Conservation (phyloP, 495 filamentous ascomycete species). For the Neurospora tetraspora region DNA sequence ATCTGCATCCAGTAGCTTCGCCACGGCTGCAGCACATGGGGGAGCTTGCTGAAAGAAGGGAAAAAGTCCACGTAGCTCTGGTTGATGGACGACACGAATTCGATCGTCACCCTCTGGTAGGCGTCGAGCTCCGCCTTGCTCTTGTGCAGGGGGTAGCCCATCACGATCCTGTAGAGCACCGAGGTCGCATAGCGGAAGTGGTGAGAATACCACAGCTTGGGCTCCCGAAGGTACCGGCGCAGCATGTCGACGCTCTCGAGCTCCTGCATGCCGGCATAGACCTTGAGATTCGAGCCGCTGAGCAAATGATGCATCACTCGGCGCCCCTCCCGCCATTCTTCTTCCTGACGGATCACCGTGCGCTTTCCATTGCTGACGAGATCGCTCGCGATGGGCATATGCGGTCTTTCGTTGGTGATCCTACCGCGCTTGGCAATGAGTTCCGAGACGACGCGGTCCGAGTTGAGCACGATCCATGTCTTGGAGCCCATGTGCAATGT, state of each 20-base stretch:
- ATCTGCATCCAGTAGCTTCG: slow-evolving; percentile 24
- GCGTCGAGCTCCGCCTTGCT: slow-evolving; percentile 6
- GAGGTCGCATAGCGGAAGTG: slow-evolving; percentile 35
- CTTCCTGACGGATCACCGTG: slow-evolving; percentile 19
- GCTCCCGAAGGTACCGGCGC: slow-evolving; percentile 23
- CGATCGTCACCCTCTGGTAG: slow-evolving; percentile 3
- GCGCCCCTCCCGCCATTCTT: slow-evolving; percentile 17
- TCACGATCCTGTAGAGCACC: slow-evolving; percentile 22
- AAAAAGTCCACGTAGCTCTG: slow-evolving; percentile 32
- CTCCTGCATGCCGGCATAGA: slow-evolving; percentile 31
- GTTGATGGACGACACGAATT: slow-evolving; percentile 6
- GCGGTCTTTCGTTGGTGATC: slow-evolving; percentile 18
- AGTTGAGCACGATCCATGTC: slow-evolving; percentile 27
- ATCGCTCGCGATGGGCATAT: slow-evolving; percentile 17
- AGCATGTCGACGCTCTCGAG: slow-evolving; percentile 31
- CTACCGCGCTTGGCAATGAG: slow-evolving; percentile 23
- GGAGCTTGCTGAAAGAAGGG: slow-evolving; percentile 26
- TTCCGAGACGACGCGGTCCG: slow-evolving; percentile 21
- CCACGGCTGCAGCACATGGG: slow-evolving; percentile 32
- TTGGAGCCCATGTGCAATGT: slow-evolving; percentile 18
- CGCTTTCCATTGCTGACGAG: slow-evolving; percentile 21
- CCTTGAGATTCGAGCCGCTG: slow-evolving; percentile 22
- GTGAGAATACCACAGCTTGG: slow-evolving; percentile 28
- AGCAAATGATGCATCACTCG: slow-evolving; percentile 35
- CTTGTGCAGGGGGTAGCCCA: slow-evolving; percentile 7